These are phyloP conservation scores for Microbotryum violaceum DNA, from an alignment of 1,284 basidiomycete species.

Conservation along the genomic window DNA sequence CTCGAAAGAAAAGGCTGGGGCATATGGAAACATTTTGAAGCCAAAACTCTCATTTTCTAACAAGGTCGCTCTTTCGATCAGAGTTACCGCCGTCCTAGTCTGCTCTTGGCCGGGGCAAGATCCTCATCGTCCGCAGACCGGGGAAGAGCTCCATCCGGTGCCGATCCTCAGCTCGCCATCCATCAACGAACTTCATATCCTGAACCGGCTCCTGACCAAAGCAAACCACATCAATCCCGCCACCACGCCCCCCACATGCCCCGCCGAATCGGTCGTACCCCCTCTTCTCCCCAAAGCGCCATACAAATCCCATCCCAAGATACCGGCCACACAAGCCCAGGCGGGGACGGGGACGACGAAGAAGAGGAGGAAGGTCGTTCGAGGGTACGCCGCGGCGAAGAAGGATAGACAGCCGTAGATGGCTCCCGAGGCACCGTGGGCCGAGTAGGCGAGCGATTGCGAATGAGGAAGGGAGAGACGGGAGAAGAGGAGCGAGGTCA, in stretches of 20 bases:
- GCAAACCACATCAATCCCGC: too few species aligned
- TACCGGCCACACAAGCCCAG: constrained; percentile 22
- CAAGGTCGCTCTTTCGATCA: too few species aligned
- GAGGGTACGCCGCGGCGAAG: constrained; percentile 21
- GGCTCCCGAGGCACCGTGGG: constrained; percentile 21
- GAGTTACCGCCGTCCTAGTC: too few species aligned
- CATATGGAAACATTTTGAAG: too few species aligned
- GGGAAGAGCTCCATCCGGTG: too few species aligned
- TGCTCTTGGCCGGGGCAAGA: too few species aligned
- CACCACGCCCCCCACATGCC: constrained; percentile 6
- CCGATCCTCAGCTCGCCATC: too few species aligned
- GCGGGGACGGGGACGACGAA: constrained; percentile 29
- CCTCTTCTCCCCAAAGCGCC: constrained; percentile 7
- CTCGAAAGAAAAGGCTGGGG: too few species aligned
- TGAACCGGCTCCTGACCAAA: too few species aligned
- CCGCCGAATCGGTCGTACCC: constrained; percentile 22
- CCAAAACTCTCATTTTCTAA: too few species aligned
- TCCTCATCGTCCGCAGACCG: too few species aligned
- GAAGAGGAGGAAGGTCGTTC: constrained; percentile 24
- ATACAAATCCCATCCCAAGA: constrained; percentile 27
- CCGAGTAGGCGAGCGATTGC: neutral
- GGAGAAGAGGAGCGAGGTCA: constrained; percentile 9
- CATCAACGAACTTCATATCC: too few species aligned
- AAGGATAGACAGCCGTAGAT: constrained; percentile 18
- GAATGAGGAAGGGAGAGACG: neutral